phyloP scores from a whole-genome alignment of 1,284 basidiomycete genomes.

The Chondrostereum purpureum region DNA sequence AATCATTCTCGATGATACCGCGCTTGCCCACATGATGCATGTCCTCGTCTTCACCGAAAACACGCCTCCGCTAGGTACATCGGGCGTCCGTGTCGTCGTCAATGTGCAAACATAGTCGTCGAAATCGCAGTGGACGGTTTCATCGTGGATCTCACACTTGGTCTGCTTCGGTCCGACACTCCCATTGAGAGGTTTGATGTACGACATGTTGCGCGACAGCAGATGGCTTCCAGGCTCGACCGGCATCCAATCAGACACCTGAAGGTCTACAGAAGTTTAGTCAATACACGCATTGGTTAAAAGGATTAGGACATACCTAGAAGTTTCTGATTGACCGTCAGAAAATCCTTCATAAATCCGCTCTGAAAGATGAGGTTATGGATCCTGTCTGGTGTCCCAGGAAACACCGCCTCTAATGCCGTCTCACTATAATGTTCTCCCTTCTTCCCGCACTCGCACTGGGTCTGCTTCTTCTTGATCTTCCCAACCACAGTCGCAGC shows the following conservation, averaged over 20 bases:
- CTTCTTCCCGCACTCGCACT: constrained; percentile 70
- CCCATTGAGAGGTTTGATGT: constrained; percentile 90
- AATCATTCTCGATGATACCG: constrained; percentile 69
- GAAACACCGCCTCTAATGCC: constrained; percentile 75
- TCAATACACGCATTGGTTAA: not conserved
- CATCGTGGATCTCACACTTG: constrained; percentile 89
- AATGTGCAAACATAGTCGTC: constrained; percentile 80
- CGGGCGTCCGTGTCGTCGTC: constrained; percentile 90
- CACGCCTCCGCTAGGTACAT: constrained; percentile 88
- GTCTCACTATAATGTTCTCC: constrained; percentile 71
- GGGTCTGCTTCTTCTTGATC: constrained; percentile 44
- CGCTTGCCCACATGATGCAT: constrained; percentile 90
- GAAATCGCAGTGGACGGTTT: constrained; percentile 76
- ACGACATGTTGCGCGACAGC: constrained; percentile 83
- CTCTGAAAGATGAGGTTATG: constrained; percentile 96
- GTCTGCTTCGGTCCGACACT: constrained; percentile 92
- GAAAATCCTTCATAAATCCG: constrained; percentile 93
- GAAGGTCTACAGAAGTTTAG: constrained; percentile 58
- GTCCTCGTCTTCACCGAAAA: constrained; percentile 93
- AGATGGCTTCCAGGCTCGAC: constrained; percentile 56
- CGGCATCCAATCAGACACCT: constrained; percentile 88
- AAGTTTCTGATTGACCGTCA: constrained; percentile 85
- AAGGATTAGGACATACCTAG: constrained; percentile 48
- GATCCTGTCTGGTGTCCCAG: constrained; percentile 90
- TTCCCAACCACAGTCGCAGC: constrained; percentile 8